phyloP scores from a whole-genome alignment of 225 moss, liverwort and hornwort species.

The Straminergon stramineum region DNA sequence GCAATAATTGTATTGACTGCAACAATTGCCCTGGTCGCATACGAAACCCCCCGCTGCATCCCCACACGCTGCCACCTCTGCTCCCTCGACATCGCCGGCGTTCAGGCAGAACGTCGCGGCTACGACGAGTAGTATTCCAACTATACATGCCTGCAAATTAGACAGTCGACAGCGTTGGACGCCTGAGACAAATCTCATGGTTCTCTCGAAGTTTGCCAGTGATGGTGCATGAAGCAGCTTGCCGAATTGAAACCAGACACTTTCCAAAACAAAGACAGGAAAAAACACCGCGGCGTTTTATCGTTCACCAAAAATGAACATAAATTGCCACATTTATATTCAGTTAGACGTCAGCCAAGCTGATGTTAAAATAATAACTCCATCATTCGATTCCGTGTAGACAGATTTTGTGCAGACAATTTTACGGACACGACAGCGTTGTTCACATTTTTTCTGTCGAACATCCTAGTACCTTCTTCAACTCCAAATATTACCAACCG shows the following conservation, averaged over 20 bases:
- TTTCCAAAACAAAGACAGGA: background rate
- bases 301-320: background rate
- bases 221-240: background rate
- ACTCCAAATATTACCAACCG: too few species aligned
- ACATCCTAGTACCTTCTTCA: too few species aligned
- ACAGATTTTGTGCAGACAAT: background rate
- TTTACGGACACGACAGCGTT: background rate
- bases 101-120: background rate
- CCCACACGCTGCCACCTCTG: background rate
- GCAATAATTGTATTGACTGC: accelerated
- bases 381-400: background rate
- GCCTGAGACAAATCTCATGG: background rate
- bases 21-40: background rate
- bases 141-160: background rate
- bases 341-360: background rate
- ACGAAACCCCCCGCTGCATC: accelerated
- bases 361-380: background rate
- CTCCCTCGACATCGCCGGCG: background rate
- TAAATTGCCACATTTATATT: background rate
- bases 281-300: background rate
- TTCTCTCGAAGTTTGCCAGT: background rate
- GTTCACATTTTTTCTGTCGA: too few species aligned
- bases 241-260: background rate
- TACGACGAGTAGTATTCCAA: background rate
- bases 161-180: background rate